phyloP scores from a whole-genome alignment of 2,329 filamentous ascomycete species.

The Fusarium sp. region DNA sequence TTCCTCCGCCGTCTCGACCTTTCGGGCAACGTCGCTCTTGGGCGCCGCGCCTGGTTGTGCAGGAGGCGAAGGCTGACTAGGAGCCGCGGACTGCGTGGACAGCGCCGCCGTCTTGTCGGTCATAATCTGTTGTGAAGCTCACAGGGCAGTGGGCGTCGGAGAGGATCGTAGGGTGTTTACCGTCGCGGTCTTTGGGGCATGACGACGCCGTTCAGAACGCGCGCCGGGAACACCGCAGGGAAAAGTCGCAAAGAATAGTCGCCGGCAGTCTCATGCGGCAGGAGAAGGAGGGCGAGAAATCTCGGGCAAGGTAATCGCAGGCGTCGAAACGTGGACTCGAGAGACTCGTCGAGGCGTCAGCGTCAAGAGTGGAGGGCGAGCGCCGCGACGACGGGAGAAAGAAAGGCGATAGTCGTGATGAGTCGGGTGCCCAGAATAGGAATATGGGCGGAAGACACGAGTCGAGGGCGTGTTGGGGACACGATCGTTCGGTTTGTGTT shows the following conservation, averaged over 20 bases:
- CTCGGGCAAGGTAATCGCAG: conserved; percentile 29
- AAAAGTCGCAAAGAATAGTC: conserved; percentile 37
- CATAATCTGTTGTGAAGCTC: conserved; percentile 69
- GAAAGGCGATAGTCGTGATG: conserved; percentile 14
- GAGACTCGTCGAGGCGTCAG: conserved; percentile 17
- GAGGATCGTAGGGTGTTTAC: conserved; percentile 59
- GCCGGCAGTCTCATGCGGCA: conserved; percentile 42
- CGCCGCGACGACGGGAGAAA: conserved; percentile 28
- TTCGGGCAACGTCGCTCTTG: conserved; percentile 57
- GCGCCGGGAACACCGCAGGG: conserved; percentile 46
- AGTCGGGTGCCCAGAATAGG: conserved; percentile 20
- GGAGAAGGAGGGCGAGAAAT: neutral
- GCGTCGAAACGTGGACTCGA: conserved; percentile 31
- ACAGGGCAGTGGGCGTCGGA: conserved; percentile 52
- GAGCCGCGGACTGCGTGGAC: conserved; percentile 67
- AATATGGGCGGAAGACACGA: conserved; percentile 32
- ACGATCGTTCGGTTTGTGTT: conserved; percentile 44
- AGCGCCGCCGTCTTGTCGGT: conserved; percentile 68
- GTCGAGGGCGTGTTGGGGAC: conserved; percentile 38
- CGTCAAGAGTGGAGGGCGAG: conserved; percentile 38
- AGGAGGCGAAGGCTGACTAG: conserved; percentile 63
- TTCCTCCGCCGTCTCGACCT: conserved; percentile 71
- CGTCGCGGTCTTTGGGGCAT: conserved; percentile 67
- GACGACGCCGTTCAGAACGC: conserved; percentile 65
- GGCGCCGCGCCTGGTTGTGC: conserved; percentile 46